These are phyloP conservation scores for Asterophora parasitica DNA, from an alignment of 768 basidiomycete genomes.

Conservation along the genomic window DNA sequence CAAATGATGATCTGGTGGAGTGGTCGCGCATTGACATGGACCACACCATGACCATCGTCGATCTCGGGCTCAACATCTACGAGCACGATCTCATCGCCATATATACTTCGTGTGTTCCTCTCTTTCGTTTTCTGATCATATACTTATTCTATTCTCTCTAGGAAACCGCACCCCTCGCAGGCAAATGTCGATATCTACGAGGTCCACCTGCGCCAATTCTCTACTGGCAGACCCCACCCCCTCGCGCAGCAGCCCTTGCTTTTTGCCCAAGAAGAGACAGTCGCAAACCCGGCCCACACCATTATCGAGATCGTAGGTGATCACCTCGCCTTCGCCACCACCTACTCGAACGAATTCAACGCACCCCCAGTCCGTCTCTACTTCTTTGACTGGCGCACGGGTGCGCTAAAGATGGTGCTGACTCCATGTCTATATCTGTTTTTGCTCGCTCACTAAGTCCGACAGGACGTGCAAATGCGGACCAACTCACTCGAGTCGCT, in stretches of 20 bases:
- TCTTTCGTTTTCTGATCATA: not conserved
- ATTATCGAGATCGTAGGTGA: constrained; percentile 44
- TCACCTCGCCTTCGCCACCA: constrained; percentile 34
- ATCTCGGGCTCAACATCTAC: constrained; percentile 37
- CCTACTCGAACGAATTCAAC: constrained; percentile 17
- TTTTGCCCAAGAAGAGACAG: constrained; percentile 23
- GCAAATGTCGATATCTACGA: too few species aligned
- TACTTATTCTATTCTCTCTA: too few species aligned
- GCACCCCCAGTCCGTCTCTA: constrained; percentile 30
- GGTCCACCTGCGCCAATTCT: constrained; percentile 22
- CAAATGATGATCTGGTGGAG: constrained; percentile 16
- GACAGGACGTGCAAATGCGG: too few species aligned
- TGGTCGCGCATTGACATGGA: constrained; percentile 29
- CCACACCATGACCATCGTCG: constrained; percentile 33
- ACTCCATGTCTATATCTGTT: too few species aligned
- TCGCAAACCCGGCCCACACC: constrained; percentile 25
- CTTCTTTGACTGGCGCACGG: constrained; percentile 41
- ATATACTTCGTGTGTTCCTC: constrained; percentile 33
- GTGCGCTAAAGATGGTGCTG: constrained; percentile 30
- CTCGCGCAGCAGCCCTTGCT: constrained; percentile 25
- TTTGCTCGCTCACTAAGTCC: not conserved
- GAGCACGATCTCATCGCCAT: constrained; percentile 42
- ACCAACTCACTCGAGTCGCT: too few species aligned
- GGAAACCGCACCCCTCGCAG: not conserved
- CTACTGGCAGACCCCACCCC: constrained; percentile 32